These are phyloP conservation scores for Metarhizium anisopliae DNA, from an alignment of 2,329 filamentous ascomycete species.

Conservation along the genomic window DNA sequence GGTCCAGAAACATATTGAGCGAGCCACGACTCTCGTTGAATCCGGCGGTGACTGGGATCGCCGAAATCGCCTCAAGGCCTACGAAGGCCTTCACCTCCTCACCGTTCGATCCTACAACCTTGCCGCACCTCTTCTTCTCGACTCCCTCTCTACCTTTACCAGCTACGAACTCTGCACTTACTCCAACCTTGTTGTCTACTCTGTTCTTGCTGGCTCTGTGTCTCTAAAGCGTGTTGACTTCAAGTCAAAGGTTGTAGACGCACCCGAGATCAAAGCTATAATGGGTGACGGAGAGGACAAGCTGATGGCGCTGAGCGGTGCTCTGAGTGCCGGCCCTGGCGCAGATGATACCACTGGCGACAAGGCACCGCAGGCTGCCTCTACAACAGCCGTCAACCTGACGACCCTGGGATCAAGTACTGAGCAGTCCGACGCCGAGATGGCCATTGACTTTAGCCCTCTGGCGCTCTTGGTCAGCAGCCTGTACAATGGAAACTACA, in stretches of 20 bases:
- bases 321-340: slow-evolving; percentile 70
- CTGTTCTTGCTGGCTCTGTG: slow-evolving; percentile 86
- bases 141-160: slow-evolving; percentile 95
- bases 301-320: slow-evolving; percentile 70
- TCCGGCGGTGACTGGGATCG: slow-evolving; percentile 97
- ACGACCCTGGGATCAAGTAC: slow-evolving; percentile 67
- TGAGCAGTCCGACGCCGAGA: slow-evolving; percentile 69
- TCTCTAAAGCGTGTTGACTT: slow-evolving; percentile 96
- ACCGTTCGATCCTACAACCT: slow-evolving; percentile 85
- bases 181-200: slow-evolving; percentile 88
- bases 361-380: slow-evolving; percentile 39
- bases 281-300: slow-evolving; percentile 85
- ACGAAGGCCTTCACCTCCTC: slow-evolving; percentile 88
- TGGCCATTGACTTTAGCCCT: slow-evolving; percentile 79
- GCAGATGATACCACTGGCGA: slow-evolving; percentile 68
- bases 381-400: slow-evolving; percentile 72
- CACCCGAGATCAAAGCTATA: slow-evolving; percentile 95
- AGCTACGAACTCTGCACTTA: slow-evolving; percentile 98
- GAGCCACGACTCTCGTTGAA: slow-evolving; percentile 83
- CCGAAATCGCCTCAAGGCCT: slow-evolving; percentile 95
- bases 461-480: slow-evolving; percentile 83
- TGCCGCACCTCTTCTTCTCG: slow-evolving; percentile 85
- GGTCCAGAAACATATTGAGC: slow-evolving; percentile 89
- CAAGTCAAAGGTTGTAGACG: slow-evolving; percentile 97
- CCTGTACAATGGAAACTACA: slow-evolving; percentile 90